A percentile compares a stretch with the other conserved stretches of the same genome.
Evolutionary conservation across 352 stramenopile species (phyloP).

Genomic region (Pythium coloratum): DNA sequence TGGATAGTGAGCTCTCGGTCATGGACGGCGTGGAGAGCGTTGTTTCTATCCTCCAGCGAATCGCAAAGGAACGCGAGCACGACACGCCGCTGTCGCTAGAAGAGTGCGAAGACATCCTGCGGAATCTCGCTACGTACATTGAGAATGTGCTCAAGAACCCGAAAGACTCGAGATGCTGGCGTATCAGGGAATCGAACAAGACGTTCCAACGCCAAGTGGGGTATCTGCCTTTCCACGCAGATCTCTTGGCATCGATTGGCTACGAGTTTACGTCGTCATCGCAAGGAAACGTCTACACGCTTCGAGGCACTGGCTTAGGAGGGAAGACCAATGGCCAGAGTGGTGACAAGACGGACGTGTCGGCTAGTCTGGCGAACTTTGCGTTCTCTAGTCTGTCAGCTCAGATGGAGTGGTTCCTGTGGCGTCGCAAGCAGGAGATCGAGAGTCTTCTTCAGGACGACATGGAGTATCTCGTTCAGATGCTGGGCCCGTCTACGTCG

Average conservation of each 20-base stretch:
- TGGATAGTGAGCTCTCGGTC: conserved; percentile 56
- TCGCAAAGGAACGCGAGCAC: conserved; percentile 30
- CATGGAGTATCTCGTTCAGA: conserved; percentile 51
- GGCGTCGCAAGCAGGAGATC: conserved; percentile 72
- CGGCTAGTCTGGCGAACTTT: conserved; percentile 57
- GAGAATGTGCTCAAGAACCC: conserved; percentile 71
- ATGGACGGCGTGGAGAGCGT: conserved; percentile 71
- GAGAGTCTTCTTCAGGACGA: conserved; percentile 57
- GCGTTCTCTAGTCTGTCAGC: conserved; percentile 56
- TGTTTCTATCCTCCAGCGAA: conserved; percentile 50
- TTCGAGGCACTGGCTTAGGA: conserved; percentile 44
- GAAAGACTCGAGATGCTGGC: conserved; percentile 67
- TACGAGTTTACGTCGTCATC: conserved; percentile 46
- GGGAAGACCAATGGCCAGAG: background rate
- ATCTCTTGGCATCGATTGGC: conserved; percentile 66
- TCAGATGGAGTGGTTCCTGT: conserved; percentile 80
- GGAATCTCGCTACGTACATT: conserved; percentile 40
- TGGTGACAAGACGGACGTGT: background rate
- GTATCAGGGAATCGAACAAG: conserved; percentile 60
- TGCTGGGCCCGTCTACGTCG: conserved; percentile 21
- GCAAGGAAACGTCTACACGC: conserved; percentile 46
- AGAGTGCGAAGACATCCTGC: conserved; percentile 44
- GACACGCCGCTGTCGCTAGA: conserved; percentile 40
- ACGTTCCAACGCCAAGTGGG: conserved; percentile 64
- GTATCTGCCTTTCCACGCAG: conserved; percentile 42